Evolutionary conservation across 208 protist genomes (phyloP), one percentile per base, ranked within the genome.

Genomic region (Naegleria lovaniensis): DNA sequence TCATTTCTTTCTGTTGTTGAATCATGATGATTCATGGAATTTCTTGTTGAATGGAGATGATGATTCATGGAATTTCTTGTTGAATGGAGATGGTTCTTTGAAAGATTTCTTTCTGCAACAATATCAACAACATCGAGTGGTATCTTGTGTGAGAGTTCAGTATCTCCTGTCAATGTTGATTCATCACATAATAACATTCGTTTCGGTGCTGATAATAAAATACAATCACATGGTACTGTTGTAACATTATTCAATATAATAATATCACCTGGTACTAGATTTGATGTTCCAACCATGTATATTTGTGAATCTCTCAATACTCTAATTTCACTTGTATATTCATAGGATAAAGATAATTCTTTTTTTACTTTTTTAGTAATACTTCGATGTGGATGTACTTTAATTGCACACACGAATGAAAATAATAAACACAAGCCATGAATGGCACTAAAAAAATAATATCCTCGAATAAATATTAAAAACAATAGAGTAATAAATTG

Each of bases 211-310:
- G 55, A 67, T 39, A 88, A 36, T 39, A 88, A 58, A 39, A 88
- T 22, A 51, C 19, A 58, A 88, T 88, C 85, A 39, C 41, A 52
- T 15, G 85, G 85, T 38, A 88, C 9, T 7, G 41, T 88, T 13
- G 16, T 51, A 22, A 29, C 33, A 40, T 33, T 16, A 48, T 48
- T 88, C 36, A 88, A 40, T 59, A 43, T 11, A 58, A 88, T 38
- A 13, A 88, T 29, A 88, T 88, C 85, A 43, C 85, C 85, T 52
- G 85, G 85, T 58, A 88, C 85, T 39, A 88, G 36, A 40, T 33
- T 39, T n/a, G 41, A 9, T 7, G 41, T 43, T 39, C 85, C 85
- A 58, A 88, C 85, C 39, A 88, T 88, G 11, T 88, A 58, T 36
- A 22, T 43, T 58, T 58, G n/a, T 36, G 25, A 13, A 58, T 88